phyloP scores from a whole-genome alignment of 441 rosid species.

The Melastoma candidum region DNA sequence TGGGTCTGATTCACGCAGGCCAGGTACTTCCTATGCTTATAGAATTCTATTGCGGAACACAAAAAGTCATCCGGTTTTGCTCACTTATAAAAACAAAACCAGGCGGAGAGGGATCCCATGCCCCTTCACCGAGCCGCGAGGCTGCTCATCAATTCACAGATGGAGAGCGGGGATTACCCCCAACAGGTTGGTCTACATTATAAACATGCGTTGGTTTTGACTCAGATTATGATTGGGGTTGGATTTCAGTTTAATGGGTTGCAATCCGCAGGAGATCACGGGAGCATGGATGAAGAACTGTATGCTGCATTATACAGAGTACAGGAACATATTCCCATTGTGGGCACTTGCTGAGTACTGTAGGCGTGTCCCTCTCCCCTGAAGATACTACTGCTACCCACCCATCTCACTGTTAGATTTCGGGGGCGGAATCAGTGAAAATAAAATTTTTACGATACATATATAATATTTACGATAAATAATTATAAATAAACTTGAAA shows the following conservation, averaged over 20 bases:
- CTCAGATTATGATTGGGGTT: background rate
- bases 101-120: constrained; percentile 50
- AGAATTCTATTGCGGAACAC: background rate
- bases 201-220: background rate
- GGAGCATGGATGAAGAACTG: constrained; percentile 46
- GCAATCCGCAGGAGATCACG: constrained; percentile 29
- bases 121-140: constrained; percentile 62
- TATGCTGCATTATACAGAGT: constrained; percentile 39
- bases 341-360: constrained; percentile 57
- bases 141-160: constrained; percentile 54
- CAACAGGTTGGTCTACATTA: constrained; percentile 36
- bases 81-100: background rate
- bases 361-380: constrained; percentile 23
- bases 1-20: constrained; percentile 51
- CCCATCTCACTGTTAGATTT: too few species aligned
- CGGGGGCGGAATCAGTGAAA: too few species aligned
- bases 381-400: too few species aligned
- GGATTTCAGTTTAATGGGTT: background rate
- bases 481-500: too few species aligned
- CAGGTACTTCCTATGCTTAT: constrained; percentile 28
- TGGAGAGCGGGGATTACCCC: constrained; percentile 55
- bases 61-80: background rate
- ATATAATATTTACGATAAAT: too few species aligned
- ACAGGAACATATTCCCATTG: constrained; percentile 41
- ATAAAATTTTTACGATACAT: too few species aligned